Evolutionary conservation across 352 stramenopile species (phyloP).

Genomic region (Phytophthora nicotianae): DNA sequence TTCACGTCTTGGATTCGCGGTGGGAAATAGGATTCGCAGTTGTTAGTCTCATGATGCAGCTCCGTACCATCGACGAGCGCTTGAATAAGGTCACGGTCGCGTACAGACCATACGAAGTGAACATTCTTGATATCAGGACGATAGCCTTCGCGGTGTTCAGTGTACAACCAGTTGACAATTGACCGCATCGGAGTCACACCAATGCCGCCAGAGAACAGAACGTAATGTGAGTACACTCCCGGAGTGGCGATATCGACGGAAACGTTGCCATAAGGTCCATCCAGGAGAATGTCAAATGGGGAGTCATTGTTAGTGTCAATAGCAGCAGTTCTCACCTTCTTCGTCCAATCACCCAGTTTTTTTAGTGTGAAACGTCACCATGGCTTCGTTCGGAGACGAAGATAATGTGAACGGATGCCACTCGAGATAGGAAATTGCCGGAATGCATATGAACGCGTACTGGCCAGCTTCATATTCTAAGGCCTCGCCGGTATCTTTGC

Average conservation of each 20-base stretch:
- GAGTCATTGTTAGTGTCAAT: too few species aligned
- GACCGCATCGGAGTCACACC: slow-evolving; percentile 53
- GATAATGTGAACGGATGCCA: slow-evolving; percentile 90
- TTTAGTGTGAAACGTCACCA: slow-evolving; percentile 61
- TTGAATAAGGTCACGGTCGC: slow-evolving; percentile 35
- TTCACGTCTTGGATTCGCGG: not conserved
- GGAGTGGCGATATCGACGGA: slow-evolving; percentile 45
- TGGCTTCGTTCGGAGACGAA: slow-evolving; percentile 57
- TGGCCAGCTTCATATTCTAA: slow-evolving; percentile 47
- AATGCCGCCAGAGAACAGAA: slow-evolving; percentile 47
- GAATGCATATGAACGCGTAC: slow-evolving; percentile 82
- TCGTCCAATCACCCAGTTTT: slow-evolving; percentile 56
- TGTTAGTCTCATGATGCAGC: not conserved
- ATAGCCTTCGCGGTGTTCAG: slow-evolving; percentile 22
- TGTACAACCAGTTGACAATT: slow-evolving; percentile 26
- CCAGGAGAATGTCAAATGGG: slow-evolving; percentile 39
- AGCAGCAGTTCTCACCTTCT: too few species aligned
- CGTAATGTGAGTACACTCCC: slow-evolving; percentile 46
- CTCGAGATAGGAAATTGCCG: slow-evolving; percentile 53
- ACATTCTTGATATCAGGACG: slow-evolving; percentile 35
- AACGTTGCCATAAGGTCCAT: slow-evolving; percentile 31
- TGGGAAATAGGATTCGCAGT: slow-evolving; percentile 11
- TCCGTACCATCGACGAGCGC: slow-evolving; percentile 17
- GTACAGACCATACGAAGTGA: slow-evolving; percentile 46
- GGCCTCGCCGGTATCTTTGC: slow-evolving; percentile 28